Evolutionary conservation across 2,329 filamentous ascomycete genomes (phyloP).

Genomic region (Colletotrichum tanaceti): DNA sequence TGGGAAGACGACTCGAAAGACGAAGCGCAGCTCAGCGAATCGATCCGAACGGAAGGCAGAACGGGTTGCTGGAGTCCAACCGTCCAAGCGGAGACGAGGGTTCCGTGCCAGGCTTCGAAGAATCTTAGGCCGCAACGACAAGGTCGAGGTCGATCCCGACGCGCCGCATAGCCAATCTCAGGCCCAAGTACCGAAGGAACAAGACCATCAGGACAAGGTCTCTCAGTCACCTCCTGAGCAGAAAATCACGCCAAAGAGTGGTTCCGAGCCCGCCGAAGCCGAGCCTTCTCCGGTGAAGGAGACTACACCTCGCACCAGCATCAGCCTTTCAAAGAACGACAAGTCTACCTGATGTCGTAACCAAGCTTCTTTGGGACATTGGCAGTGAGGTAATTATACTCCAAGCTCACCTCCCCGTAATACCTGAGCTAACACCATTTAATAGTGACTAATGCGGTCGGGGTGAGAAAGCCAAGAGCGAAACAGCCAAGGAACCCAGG

Average conservation of each 20-base stretch:
- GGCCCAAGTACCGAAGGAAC: background rate
- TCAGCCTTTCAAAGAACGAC: background rate
- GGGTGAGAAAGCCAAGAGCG: background rate
- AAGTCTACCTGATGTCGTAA: background rate
- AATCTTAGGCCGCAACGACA: slow-evolving; percentile 3
- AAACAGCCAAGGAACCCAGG: background rate
- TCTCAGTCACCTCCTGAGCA: background rate
- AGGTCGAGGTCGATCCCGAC: background rate
- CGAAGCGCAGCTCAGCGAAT: slow-evolving; percentile 2
- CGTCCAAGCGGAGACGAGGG: background rate
- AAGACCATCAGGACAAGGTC: background rate
- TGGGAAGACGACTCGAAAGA: background rate
- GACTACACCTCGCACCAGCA: background rate
- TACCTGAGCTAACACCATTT: background rate
- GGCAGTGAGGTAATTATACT: background rate
- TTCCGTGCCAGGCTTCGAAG: slow-evolving; percentile 13
- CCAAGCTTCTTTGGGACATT: no score
- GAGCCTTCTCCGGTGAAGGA: background rate
- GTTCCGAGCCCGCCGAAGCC: background rate
- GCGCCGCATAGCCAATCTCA: background rate
- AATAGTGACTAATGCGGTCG: background rate
- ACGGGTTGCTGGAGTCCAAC: background rate
- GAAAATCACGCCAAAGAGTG: background rate
- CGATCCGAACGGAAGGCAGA: background rate
- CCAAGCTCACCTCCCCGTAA: background rate